These are phyloP conservation scores for Camelina laxa DNA, from an alignment of 345 rosid species.

Conservation along the genomic window DNA sequence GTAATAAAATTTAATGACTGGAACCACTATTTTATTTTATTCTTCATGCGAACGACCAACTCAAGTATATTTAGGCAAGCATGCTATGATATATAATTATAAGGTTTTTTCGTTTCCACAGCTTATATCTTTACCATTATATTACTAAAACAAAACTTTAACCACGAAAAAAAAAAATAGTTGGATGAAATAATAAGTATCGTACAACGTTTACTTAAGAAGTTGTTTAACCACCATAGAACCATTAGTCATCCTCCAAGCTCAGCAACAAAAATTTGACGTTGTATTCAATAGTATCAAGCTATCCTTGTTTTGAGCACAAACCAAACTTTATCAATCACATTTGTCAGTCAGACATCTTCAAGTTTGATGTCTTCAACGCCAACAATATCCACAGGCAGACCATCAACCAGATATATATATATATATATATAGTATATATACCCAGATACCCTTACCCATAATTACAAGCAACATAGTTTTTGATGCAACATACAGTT, in stretches of 20 bases:
- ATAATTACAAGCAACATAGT: neutral
- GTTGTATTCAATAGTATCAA: neutral
- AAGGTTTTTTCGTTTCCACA: neutral
- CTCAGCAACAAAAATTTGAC: neutral
- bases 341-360: neutral
- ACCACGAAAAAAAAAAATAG: neutral
- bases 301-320: neutral
- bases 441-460: neutral
- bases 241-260: neutral
- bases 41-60: conserved; percentile 3
- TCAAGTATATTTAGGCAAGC: conserved; percentile 11
- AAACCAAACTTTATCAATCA: neutral
- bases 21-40: neutral
- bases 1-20: conserved; percentile 5
- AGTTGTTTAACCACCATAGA: neutral
- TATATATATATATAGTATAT: too few species aligned
- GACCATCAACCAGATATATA: neutral
- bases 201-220: neutral
- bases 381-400: neutral
- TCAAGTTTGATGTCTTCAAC: neutral
- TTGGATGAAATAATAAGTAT: neutral
- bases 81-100: neutral
- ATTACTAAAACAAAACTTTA: neutral
- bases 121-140: neutral
- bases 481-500: too few species aligned